Base-by-base conservation (phyloP, 257 asterid species). In the Nemophila menziesii region DNA sequence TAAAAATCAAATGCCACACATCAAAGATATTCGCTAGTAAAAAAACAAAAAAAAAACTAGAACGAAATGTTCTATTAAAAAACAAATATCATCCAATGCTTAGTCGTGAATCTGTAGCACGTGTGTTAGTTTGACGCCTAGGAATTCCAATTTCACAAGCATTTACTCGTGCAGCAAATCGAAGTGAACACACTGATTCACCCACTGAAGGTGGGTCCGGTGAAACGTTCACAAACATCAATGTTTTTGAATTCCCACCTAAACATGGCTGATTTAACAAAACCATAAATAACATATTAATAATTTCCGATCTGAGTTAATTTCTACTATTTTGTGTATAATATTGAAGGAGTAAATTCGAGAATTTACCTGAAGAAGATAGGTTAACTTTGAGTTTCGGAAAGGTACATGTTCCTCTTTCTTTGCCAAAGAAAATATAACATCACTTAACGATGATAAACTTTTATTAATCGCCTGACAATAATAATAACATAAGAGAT, bases 61-160 rank as follows among this genome's bases (percentile, higher is more conserved):
- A 39, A 47, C 5, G n/a, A 54, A n/a, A 23, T 14, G 43, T 22
- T 34, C 13, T 34, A 38, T 39, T 27, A 40, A 59, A 47, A 52
- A 41, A n/a, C n/a, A n/a, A n/a, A n/a, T n/a, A 29, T 79, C 67
- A 90, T 46, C 93, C 96, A 14, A 90, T 72, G 74, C 99, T 85
- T 52, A 86, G 49, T 22, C 96, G 84, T 39, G 93, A 67, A 58
- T 92, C 99, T 19, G 72, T 21, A 5, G 78, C 42, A 58, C 82
- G 74, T 47, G 70, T 50, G 72, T 60, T 75, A 29, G 95, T 82
- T 79, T 92, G 96, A 19, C 96, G 89, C 70, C 96, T 61, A 1
- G 96, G 96, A 40, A 92, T 45, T 16, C 99, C 96, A 39, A 92
- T 92, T 66, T 92, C 99, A 42, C 99, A 92, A 4, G 95, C 75